A percentile compares a stretch with the other conserved stretches of the same genome.
phyloP scores from a whole-genome alignment of 805 yeast species.

The Blastobotrys muscicola region DNA sequence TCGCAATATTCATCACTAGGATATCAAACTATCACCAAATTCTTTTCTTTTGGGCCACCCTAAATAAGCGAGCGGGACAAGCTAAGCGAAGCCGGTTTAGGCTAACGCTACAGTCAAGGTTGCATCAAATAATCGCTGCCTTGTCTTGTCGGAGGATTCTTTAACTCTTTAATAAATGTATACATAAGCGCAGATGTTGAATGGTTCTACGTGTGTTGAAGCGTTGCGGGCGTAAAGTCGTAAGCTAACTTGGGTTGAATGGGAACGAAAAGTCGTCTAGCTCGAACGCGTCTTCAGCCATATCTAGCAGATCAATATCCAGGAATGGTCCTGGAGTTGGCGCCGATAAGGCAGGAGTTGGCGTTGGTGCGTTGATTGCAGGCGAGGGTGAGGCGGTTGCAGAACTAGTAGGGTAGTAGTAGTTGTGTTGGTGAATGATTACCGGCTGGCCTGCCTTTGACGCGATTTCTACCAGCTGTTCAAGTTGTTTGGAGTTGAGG shows the following conservation, averaged over 20 bases:
- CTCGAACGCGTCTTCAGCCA: slow-evolving; percentile 14
- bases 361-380: neutral
- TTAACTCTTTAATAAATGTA: no score
- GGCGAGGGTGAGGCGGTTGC: slow-evolving; percentile 1
- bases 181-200: no score
- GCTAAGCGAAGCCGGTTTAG: no score
- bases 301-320: slow-evolving; percentile 15
- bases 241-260: neutral
- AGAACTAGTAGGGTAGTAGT: slow-evolving; percentile 34
- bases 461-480: slow-evolving; percentile 19
- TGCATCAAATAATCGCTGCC: no score
- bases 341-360: slow-evolving; percentile 5
- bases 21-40: no score
- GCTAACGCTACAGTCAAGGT: no score
- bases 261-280: slow-evolving; percentile 6
- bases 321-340: slow-evolving; percentile 13
- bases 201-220: no score
- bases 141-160: no score
- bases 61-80: no score
- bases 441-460: slow-evolving; percentile 27
- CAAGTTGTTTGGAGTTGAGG: slow-evolving; percentile 20
- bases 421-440: slow-evolving; percentile 80
- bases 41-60: no score
- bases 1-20: no score
- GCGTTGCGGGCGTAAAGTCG: no score